phyloP scores from a whole-genome alignment of 495 filamentous ascomycete species.

The Filosporella fistucella region DNA sequence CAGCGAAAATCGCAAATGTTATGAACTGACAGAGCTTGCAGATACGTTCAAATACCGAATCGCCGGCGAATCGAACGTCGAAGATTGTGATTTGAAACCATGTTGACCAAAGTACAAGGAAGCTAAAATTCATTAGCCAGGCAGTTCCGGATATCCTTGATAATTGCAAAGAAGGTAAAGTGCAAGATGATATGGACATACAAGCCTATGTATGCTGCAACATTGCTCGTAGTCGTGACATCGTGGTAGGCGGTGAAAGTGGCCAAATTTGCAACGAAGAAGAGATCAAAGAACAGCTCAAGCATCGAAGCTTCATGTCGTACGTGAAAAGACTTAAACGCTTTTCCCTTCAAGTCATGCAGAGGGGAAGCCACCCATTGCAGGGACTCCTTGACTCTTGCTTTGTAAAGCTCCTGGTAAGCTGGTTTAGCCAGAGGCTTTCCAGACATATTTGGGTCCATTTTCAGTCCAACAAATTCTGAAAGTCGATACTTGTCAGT shows the following conservation, averaged over 20 bases:
- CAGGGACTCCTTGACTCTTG: slow-evolving; percentile 2
- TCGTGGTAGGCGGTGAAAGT: slow-evolving; percentile 55
- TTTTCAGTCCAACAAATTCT: no score
- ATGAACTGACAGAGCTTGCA: slow-evolving; percentile 61
- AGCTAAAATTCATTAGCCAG: slow-evolving; percentile 29
- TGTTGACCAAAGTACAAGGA: slow-evolving; percentile 60
- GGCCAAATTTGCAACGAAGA: slow-evolving; percentile 59
- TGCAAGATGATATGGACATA: slow-evolving; percentile 6
- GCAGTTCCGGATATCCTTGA: not conserved
- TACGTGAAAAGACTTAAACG: slow-evolving; percentile 3
- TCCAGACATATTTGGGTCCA: not conserved
- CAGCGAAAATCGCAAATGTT: slow-evolving; percentile 59
- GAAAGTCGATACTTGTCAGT: no score
- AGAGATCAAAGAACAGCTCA: slow-evolving; percentile 60
- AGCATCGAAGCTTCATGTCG: slow-evolving; percentile 32
- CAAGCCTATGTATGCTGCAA: slow-evolving; percentile 14
- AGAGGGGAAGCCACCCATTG: slow-evolving; percentile 1
- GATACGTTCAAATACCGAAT: slow-evolving; percentile 58
- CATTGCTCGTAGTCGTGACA: slow-evolving; percentile 25
- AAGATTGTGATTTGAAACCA: slow-evolving; percentile 67
- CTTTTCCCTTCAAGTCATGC: slow-evolving; percentile 5
- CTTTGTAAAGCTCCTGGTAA: slow-evolving; percentile 1
- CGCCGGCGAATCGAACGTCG: slow-evolving; percentile 64
- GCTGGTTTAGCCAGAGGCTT: not conserved
- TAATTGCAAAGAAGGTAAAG: no score